A percentile compares a stretch with the other conserved stretches of the same genome.
These are phyloP conservation scores for Dioscorea alata DNA, from an alignment of 106 monocot species.

Conservation along the genomic window DNA sequence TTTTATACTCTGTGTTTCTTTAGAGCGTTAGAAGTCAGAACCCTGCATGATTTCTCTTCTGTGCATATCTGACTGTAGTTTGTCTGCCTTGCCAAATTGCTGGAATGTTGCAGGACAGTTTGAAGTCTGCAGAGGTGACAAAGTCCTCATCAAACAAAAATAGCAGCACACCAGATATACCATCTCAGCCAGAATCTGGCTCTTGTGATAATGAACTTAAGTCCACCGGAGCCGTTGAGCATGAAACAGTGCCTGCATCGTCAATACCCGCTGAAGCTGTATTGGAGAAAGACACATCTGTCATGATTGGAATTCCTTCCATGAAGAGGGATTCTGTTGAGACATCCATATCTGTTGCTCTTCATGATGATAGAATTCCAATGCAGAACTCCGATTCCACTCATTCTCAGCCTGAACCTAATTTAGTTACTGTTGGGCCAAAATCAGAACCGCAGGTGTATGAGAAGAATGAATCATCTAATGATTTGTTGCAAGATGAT, in stretches of 20 bases:
- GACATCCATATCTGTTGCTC: neutral
- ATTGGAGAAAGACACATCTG: constrained; percentile 3
- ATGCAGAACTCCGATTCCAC: constrained; percentile 2
- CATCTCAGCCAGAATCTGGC: too few species aligned
- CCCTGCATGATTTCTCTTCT: too few species aligned
- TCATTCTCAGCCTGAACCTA: neutral
- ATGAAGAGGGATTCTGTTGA: neutral
- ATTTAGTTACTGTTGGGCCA: neutral
- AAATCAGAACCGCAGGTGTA: constrained; percentile 8
- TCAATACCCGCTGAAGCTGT: constrained; percentile 11
- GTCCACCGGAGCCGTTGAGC: constrained; percentile 5
- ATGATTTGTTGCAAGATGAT: constrained; percentile 1
- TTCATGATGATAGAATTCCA: constrained; percentile 5
- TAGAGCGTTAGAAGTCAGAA: too few species aligned
- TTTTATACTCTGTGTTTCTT: neutral
- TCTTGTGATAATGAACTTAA: neutral
- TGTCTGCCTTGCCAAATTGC: too few species aligned
- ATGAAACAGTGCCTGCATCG: constrained; percentile 4
- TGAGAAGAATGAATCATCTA: constrained; percentile 6
- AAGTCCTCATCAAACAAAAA: too few species aligned
- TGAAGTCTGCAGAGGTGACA: too few species aligned
- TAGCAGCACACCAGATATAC: too few species aligned
- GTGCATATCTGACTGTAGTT: too few species aligned
- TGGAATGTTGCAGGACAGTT: too few species aligned
- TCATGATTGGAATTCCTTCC: neutral